phyloP scores from a whole-genome alignment of 2,329 filamentous ascomycete species.

The Fonsecaea pugnacius region DNA sequence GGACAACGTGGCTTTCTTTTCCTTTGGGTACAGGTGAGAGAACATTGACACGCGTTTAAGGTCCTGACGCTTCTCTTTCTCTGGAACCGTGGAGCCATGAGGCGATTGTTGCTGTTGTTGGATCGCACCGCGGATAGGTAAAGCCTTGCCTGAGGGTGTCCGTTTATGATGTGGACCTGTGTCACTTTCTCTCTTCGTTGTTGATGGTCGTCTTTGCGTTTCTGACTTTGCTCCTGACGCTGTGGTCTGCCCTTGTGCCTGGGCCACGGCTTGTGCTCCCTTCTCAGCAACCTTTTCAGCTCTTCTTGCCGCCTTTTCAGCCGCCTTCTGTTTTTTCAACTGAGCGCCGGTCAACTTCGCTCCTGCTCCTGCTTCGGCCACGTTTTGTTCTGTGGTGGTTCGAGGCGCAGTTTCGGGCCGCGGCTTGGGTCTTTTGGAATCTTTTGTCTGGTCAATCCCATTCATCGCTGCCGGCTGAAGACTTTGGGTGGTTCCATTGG shows the following conservation, averaged over 20 bases:
- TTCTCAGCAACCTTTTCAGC: constrained; percentile 65
- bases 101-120: constrained; percentile 36
- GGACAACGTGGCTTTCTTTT: constrained; percentile 66
- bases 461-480: constrained; percentile 14
- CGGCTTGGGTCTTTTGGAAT: constrained; percentile 23
- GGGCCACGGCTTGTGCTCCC: constrained; percentile 44
- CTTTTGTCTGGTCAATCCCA: constrained; percentile 15
- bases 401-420: constrained; percentile 24
- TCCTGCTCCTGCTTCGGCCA: constrained; percentile 38
- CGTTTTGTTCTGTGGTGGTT: constrained; percentile 32
- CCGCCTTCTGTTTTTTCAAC: constrained; percentile 85
- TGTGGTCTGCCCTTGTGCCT: constrained; percentile 37
- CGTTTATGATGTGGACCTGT: constrained; percentile 42
- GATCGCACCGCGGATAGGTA: constrained; percentile 43
- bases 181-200: constrained; percentile 39
- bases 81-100: constrained; percentile 41
- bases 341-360: constrained; percentile 62
- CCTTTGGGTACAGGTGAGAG: constrained; percentile 79
- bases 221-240: constrained; percentile 40
- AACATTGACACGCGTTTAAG: constrained; percentile 74
- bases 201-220: constrained; percentile 30
- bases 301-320: constrained; percentile 85
- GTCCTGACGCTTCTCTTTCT: constrained; percentile 43
- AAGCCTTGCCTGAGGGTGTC: constrained; percentile 34
- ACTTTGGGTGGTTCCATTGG: constrained; percentile 20